Percentiles rank a stretch among this genome's conserved stretches.
These are phyloP conservation scores for Pythium guiyangense DNA, from an alignment of 352 stramenopile genomes.

Conservation along the genomic window DNA sequence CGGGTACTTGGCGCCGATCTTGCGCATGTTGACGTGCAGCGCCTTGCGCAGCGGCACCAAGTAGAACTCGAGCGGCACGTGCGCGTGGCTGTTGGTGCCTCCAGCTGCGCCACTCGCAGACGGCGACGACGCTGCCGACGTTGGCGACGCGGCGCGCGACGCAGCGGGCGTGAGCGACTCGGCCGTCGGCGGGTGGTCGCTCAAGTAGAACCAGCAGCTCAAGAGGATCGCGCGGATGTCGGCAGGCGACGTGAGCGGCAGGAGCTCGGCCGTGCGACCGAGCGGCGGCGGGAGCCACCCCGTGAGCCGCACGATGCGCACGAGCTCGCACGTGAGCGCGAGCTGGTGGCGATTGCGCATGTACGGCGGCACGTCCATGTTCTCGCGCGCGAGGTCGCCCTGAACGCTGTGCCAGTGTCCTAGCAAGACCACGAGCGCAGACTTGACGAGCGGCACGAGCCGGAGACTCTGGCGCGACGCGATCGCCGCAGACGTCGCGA, in stretches of 20 bases:
- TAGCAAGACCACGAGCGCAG: constrained; percentile 62
- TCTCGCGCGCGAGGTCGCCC: constrained; percentile 50
- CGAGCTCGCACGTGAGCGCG: constrained; percentile 53
- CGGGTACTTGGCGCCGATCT: constrained; percentile 66
- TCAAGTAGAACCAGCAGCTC: constrained; percentile 82
- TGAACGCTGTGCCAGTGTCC: constrained; percentile 85
- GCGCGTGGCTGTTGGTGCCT: constrained; percentile 11
- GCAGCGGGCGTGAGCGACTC: constrained; percentile 31
- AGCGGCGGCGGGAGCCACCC: constrained; percentile 61
- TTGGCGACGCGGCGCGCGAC: constrained; percentile 37
- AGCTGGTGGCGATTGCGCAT: constrained; percentile 77
- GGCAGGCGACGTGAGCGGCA: constrained; percentile 57
- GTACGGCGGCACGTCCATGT: constrained; percentile 76
- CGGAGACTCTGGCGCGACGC: constrained; percentile 42
- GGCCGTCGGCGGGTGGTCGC: constrained; percentile 55
- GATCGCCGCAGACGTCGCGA: constrained; percentile 33
- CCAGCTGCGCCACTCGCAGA: constrained; percentile 12
- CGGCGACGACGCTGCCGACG: constrained; percentile 41
- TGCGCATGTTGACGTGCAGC: constrained; percentile 71
- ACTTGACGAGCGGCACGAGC: constrained; percentile 73
- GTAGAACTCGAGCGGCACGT: constrained; percentile 72
- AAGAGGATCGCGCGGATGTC: constrained; percentile 80
- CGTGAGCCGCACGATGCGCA: constrained; percentile 50
- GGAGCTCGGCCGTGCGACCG: constrained; percentile 44
- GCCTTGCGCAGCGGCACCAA: constrained; percentile 71